Evolutionary conservation across 2,329 filamentous ascomycete species (phyloP), one percentile per base, ranked within the genome.

Genomic region (Penicillium nordicum): DNA sequence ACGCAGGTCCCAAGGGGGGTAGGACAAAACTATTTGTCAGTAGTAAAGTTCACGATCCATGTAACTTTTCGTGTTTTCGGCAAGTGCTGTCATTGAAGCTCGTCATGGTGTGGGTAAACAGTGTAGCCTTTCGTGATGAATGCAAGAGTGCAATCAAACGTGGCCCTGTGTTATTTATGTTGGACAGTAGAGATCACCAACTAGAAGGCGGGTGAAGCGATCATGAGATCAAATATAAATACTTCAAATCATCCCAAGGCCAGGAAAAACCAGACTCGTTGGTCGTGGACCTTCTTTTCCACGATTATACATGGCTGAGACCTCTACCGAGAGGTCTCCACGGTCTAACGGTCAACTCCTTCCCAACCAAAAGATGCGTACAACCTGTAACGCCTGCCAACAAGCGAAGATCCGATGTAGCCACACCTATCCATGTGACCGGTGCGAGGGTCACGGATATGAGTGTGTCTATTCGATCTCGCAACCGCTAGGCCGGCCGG

Each of bases 341-440:
- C 38, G 37, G 45, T 42, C 45, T 2, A 50, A 50, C 45, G 56
- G 46, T 16, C 58, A 61, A 9, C 59, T 72, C 1, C 69, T 69
- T 16, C 69, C 68, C 27, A 73, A 70, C 30, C 69, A 72, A 38
- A 73, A 73, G 44, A 64, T 72, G 21, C 69, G 72, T 44, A 72
- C 70, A 6, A 74, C 72, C 8, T 74, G 72, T 61, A 73, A 74
- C 53, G 70, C 72, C n/a, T 74, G 72, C 25, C 72, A 74, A 44
- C 70, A 72, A 51, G 72, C 72, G 10, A 74, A 74, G 38, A 73
- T 74, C 16, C 67, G 71, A 8, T 74, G 72, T 63, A 71, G 71
- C 25, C 72, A 74, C 56, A 50, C 72, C 23, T 69, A 69, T 8
- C 67, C 70, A 1, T 74, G 72, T 56, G 67, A 66, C 16, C 60